Percentiles rank a stretch among this genome's conserved stretches.
phyloP scores from a whole-genome alignment of 1,284 basidiomycete species.

The Ganoderma multipileum region DNA sequence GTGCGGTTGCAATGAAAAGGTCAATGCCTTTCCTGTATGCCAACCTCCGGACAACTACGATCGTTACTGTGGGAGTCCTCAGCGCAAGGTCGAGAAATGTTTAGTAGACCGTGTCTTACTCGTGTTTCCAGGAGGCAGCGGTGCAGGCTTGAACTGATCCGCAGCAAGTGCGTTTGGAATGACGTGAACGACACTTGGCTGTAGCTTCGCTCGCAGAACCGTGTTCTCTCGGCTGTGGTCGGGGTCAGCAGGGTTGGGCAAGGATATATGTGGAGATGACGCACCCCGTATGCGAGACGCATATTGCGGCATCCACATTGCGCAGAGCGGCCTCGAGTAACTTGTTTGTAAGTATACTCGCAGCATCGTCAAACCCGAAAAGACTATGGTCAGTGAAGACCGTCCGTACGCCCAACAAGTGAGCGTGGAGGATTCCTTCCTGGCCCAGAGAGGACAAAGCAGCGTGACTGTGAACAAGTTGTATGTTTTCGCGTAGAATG shows the following conservation, averaged over 20 bases:
- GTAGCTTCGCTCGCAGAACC: slow-evolving; percentile 84
- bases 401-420: slow-evolving; percentile 83
- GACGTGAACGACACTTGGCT: slow-evolving; percentile 74
- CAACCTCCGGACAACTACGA: slow-evolving; percentile 94
- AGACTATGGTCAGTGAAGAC: slow-evolving; percentile 98
- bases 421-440: slow-evolving; percentile 91
- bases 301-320: slow-evolving; percentile 94
- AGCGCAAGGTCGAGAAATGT: neutral
- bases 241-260: neutral
- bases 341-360: slow-evolving; percentile 97
- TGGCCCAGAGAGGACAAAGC: slow-evolving; percentile 90
- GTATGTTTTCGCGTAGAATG: slow-evolving; percentile 85
- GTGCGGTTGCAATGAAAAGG: slow-evolving; percentile 91
- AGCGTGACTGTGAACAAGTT: slow-evolving; percentile 93
- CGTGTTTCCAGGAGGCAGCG: slow-evolving; percentile 26
- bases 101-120: slow-evolving; percentile 6
- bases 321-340: slow-evolving; percentile 86
- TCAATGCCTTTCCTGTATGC: slow-evolving; percentile 98
- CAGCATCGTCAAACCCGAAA: slow-evolving; percentile 96
- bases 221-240: slow-evolving; percentile 87
- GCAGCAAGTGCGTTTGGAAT: slow-evolving; percentile 96
- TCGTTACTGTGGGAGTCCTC: slow-evolving; percentile 69
- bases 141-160: slow-evolving; percentile 81
- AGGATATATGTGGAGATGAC: slow-evolving; percentile 31
- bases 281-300: slow-evolving; percentile 97